These are phyloP conservation scores for Cystobasidium pallidum DNA, from an alignment of 1,284 basidiomycete genomes.

Conservation along the genomic window DNA sequence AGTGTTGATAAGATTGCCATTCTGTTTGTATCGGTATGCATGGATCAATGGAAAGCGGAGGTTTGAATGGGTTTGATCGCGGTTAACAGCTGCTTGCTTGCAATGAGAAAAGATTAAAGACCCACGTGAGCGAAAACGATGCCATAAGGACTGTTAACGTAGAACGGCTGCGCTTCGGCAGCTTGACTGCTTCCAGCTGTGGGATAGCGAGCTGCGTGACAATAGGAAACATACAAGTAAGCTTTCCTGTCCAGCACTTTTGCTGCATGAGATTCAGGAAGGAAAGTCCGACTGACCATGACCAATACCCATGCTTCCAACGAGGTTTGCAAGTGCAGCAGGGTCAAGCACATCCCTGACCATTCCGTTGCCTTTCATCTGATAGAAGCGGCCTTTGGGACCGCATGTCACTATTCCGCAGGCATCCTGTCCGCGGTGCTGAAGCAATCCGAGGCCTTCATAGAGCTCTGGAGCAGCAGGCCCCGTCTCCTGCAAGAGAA, in stretches of 20 bases:
- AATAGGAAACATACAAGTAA: no score
- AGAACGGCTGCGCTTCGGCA: slow-evolving; percentile 99
- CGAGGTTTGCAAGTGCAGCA: slow-evolving; percentile 72
- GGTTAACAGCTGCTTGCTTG: background rate
- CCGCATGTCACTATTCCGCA: slow-evolving; percentile 98
- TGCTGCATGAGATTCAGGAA: no score
- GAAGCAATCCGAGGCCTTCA: slow-evolving; percentile 85
- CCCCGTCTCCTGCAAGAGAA: slow-evolving; percentile 26
- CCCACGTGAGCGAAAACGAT: slow-evolving; percentile 96
- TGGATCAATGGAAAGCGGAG: background rate
- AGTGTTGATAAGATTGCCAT: slow-evolving; percentile 98
- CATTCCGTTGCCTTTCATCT: slow-evolving; percentile 99
- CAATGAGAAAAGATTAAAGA: slow-evolving; percentile 43
- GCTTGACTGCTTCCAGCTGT: slow-evolving; percentile 96
- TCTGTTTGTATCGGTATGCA: slow-evolving; percentile 63
- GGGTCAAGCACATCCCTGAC: slow-evolving; percentile 96
- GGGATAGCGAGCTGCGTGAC: slow-evolving; percentile 92
- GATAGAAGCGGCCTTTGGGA: slow-evolving; percentile 90
- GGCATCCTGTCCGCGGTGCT: slow-evolving; percentile 94
- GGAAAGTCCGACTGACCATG: slow-evolving; percentile 70
- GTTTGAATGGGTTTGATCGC: slow-evolving; percentile 5
- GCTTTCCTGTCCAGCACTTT: no score
- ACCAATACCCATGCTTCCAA: slow-evolving; percentile 96
- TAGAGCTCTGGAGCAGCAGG: slow-evolving; percentile 42
- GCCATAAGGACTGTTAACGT: slow-evolving; percentile 98